Evolutionary conservation across 192 early-diverging fungal species (phyloP), one percentile per base, ranked within the genome.

Genomic region (Rhizoclosmatium sp.): DNA sequence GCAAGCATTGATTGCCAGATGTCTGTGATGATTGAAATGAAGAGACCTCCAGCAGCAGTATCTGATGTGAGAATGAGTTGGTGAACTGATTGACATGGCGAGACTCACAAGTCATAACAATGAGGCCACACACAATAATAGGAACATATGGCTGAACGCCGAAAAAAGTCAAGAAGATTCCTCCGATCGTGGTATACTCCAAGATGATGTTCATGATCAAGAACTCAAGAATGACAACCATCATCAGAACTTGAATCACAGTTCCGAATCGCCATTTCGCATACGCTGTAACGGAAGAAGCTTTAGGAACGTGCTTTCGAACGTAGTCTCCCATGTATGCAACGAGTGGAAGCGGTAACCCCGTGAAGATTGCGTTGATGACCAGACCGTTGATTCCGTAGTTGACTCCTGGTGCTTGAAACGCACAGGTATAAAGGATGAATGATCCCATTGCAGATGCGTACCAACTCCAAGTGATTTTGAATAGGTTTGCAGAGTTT

Each of bases 111-210:
- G 76, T 56, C 80, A 81, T 80, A 19, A 85, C 84, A 46, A 86
- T 76, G 48, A 82, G 21, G 14, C 75, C 84, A 49, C 85, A 82
- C 45, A 83, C 51, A 65, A 87, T n/a, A 48, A 87, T 82, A 44
- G 82, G 81, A 19, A 80, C 62, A 48, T 79, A 75, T 41, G 51
- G 73, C 3, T 49, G 51, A 12, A 72, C 67, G 58, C 71, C 79
- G 56, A 87, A 64, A 44, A 86, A 65, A 7, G 10, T 45, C 10
- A 39, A 21, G 45, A 82, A 86, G 47, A 87, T 66, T 16, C 56
- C 40, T 19, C 86, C 84, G 47, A 87, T 71, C 12, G 86, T 49
- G 39, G 84, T 86, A 74, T 75, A 87, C 69, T 87, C 86, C 62
- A 74, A 80, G 31, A 31, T 31, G 31, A 87, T 59, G 12, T 71